Conservation (phyloP, 352 stramenopile species). For the Pythium dissimile region DNA sequence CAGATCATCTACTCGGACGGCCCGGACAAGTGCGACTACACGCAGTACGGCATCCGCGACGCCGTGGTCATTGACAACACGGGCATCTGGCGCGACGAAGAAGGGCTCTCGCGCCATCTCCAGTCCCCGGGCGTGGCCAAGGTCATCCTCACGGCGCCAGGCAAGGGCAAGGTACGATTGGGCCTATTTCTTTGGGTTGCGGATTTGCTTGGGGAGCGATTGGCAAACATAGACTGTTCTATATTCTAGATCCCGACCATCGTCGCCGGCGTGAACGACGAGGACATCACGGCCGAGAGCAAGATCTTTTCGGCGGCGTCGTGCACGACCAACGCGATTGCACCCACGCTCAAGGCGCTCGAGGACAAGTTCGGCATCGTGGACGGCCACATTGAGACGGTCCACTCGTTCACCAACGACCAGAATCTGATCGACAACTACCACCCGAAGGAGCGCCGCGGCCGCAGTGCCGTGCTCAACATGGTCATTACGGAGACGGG, state of each 20-base stretch:
- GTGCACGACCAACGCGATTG: conserved; percentile 87
- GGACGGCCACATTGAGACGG: conserved; percentile 83
- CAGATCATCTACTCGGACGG: conserved; percentile 84
- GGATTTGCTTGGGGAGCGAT: neutral
- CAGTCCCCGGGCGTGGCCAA: conserved; percentile 76
- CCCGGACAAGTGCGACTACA: conserved; percentile 87
- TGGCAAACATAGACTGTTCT: neutral
- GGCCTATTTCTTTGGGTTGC: neutral
- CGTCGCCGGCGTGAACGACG: conserved; percentile 78
- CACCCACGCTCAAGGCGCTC: conserved; percentile 65
- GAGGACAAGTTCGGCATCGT: conserved; percentile 84
- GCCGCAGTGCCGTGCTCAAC: conserved; percentile 83
- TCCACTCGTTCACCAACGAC: conserved; percentile 90
- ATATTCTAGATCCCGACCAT: conserved; percentile 52
- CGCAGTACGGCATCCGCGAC: conserved; percentile 81
- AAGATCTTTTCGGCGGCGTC: conserved; percentile 78
- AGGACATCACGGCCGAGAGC: conserved; percentile 48
- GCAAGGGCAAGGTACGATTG: conserved; percentile 55
- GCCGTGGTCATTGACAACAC: conserved; percentile 91
- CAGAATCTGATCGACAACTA: conserved; percentile 90
- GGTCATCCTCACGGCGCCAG: conserved; percentile 76
- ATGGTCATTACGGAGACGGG: conserved; percentile 90
- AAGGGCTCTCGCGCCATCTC: conserved; percentile 62
- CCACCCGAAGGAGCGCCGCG: conserved; percentile 84
- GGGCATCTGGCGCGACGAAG: conserved; percentile 73